A percentile compares a stretch with the other conserved stretches of the same genome.
These are phyloP conservation scores for Cryptococcus sp. DNA, from an alignment of 1,284 basidiomycete genomes.

Conservation along the genomic window DNA sequence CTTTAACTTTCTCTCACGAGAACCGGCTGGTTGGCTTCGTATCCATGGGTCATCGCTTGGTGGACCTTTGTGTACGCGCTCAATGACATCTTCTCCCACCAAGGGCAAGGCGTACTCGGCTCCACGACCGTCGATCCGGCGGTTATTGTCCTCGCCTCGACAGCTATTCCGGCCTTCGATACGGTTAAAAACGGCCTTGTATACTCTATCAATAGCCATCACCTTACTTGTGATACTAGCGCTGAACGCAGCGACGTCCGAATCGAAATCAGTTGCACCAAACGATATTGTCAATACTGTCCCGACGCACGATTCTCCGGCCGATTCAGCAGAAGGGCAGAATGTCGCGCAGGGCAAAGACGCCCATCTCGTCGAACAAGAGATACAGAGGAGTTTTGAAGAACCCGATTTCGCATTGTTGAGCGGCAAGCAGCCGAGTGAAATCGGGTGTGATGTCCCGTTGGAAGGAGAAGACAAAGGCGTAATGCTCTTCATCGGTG, in stretches of 20 bases:
- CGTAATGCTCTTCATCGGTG: conserved; percentile 48
- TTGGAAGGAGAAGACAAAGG: conserved; percentile 37
- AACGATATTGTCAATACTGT: conserved; percentile 18
- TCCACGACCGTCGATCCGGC: conserved; percentile 9
- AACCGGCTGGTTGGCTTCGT: too few species aligned
- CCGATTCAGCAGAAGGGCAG: conserved; percentile 38
- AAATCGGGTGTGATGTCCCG: conserved; percentile 52
- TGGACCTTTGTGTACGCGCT: conserved; percentile 1
- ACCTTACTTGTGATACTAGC: conserved; percentile 36
- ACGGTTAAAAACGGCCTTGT: conserved; percentile 37
- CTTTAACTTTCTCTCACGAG: too few species aligned
- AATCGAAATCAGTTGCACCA: conserved; percentile 1
- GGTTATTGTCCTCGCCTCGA: conserved; percentile 14
- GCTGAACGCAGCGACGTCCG: conserved; percentile 30
- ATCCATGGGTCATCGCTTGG: neutral
- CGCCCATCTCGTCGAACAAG: conserved; percentile 36
- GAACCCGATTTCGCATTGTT: conserved; percentile 52
- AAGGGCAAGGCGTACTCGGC: conserved; percentile 16
- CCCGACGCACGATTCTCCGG: conserved; percentile 25
- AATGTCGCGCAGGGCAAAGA: conserved; percentile 38
- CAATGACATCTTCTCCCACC: conserved; percentile 17
- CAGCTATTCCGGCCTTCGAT: conserved; percentile 35
- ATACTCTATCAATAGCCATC: conserved; percentile 31
- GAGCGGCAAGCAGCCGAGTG: conserved; percentile 44
- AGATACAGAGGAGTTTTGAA: conserved; percentile 48